These are phyloP conservation scores for Trametes pubescens DNA, from an alignment of 1,284 basidiomycete species.

Conservation along the genomic window DNA sequence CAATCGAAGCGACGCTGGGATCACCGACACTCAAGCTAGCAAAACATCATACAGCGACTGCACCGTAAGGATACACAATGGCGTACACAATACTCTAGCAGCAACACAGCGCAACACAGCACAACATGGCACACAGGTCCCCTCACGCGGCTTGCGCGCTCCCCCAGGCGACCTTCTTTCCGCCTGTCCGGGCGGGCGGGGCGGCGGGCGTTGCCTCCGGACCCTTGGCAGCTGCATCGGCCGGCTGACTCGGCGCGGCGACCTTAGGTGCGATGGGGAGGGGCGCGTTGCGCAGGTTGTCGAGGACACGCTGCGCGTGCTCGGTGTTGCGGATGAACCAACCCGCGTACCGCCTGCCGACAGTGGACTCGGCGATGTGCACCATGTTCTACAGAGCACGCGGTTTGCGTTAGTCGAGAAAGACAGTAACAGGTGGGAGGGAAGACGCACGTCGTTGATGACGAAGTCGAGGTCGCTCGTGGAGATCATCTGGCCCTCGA, in stretches of 20 bases:
- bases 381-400: slow-evolving; percentile 80
- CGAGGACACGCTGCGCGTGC: slow-evolving; percentile 85
- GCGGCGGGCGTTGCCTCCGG: slow-evolving; percentile 29
- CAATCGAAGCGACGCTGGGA: too few species aligned
- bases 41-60: slow-evolving; percentile 28
- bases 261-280: slow-evolving; percentile 50
- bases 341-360: slow-evolving; percentile 91
- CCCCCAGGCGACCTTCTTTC: slow-evolving; percentile 45
- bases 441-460: slow-evolving; percentile 81
- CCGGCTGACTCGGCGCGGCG: slow-evolving; percentile 20
- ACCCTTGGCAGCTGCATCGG: slow-evolving; percentile 18
- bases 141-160: slow-evolving; percentile 42
- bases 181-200: slow-evolving; percentile 34
- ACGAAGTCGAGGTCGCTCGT: slow-evolving; percentile 96
- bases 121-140: not conserved
- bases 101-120: not conserved
- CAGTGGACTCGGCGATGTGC: slow-evolving; percentile 93
- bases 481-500: slow-evolving; percentile 88
- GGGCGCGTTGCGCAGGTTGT: slow-evolving; percentile 78
- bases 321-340: slow-evolving; percentile 98
- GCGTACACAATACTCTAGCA: slow-evolving; percentile 19
- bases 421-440: not conserved
- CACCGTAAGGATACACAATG: slow-evolving; percentile 28
- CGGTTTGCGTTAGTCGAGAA: not conserved
- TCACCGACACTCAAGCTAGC: not conserved